Percentiles rank a stretch among this genome's conserved stretches.
phyloP scores from a whole-genome alignment of 768 basidiomycete genomes.

The Jaapia argillacea region DNA sequence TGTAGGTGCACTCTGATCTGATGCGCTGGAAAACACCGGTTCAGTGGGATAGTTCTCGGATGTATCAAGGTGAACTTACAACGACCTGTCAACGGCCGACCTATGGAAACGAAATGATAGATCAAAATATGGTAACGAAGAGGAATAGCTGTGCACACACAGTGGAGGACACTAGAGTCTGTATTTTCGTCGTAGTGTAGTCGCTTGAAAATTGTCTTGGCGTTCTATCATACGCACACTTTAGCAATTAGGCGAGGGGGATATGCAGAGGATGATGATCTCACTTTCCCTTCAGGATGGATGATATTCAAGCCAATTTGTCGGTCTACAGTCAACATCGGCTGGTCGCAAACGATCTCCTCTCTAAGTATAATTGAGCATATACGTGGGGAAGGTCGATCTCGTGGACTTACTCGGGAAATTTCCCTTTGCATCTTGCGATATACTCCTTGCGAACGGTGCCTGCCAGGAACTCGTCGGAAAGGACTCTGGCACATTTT shows the following conservation, averaged over 20 bases:
- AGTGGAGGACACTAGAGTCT: constrained; percentile 80
- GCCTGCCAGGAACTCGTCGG: constrained; percentile 74
- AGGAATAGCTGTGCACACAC: constrained; percentile 27
- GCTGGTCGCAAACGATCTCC: constrained; percentile 77
- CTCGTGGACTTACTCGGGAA: constrained; percentile 69
- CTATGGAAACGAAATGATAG: constrained; percentile 28
- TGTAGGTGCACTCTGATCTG: constrained; percentile 97
- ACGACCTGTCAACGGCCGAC: constrained; percentile 83
- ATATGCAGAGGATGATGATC: neutral
- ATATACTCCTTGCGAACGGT: constrained; percentile 88
- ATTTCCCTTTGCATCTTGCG: constrained; percentile 76
- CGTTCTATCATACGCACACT: constrained; percentile 36
- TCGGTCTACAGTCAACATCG: constrained; percentile 84
- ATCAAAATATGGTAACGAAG: constrained; percentile 5
- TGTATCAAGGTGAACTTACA: constrained; percentile 44
- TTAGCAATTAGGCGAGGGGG: neutral
- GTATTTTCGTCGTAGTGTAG: constrained; percentile 73
- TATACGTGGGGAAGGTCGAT: neutral
- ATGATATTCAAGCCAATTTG: constrained; percentile 97
- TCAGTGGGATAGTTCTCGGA: no score
- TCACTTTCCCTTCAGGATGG: constrained; percentile 88
- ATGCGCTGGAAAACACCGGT: constrained; percentile 61
- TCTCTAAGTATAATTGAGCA: constrained; percentile 32
- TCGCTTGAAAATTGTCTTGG: constrained; percentile 82
- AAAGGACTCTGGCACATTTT: constrained; percentile 56